Percentiles rank a stretch among this genome's conserved stretches.
These are phyloP conservation scores for Saccharum spontaneum DNA, from an alignment of 176 grass and related monocot genomes.

Conservation along the genomic window DNA sequence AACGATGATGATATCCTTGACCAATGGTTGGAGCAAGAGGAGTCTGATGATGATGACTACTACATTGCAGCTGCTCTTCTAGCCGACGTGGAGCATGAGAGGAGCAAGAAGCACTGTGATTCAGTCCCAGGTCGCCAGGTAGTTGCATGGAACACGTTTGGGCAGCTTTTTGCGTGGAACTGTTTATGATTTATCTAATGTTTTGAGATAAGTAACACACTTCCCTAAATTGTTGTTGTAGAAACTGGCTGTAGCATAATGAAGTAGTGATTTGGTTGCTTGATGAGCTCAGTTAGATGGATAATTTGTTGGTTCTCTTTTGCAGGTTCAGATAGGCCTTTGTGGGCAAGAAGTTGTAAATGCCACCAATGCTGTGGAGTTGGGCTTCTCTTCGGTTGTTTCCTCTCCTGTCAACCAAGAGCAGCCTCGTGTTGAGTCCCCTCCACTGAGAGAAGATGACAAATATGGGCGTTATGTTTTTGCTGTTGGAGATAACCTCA, in stretches of 20 bases:
- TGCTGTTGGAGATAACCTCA: slow-evolving; percentile 91
- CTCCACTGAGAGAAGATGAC: slow-evolving; percentile 90
- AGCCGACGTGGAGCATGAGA: too few relatives aligned
- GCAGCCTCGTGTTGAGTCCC: slow-evolving; percentile 41
- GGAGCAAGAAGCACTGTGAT: too few relatives aligned
- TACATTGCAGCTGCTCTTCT: too few relatives aligned
- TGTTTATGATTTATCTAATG: too few relatives aligned
- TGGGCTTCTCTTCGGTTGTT: slow-evolving; percentile 15
- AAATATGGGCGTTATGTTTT: slow-evolving; percentile 92
- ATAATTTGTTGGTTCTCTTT: not conserved
- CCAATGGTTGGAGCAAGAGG: too few relatives aligned
- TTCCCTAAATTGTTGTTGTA: too few relatives aligned
- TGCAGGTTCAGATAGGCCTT: slow-evolving; percentile 66
- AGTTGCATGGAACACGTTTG: too few relatives aligned
- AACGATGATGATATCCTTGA: too few relatives aligned
- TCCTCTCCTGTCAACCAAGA: slow-evolving; percentile 49
- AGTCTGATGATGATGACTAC: too few relatives aligned
- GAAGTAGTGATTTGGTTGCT: not conserved
- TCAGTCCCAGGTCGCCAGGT: too few relatives aligned
- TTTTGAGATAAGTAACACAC: too few relatives aligned
- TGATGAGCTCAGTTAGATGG: not conserved
- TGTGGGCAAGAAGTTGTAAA: slow-evolving; percentile 75
- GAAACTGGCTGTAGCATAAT: not conserved
- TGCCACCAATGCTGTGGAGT: slow-evolving; percentile 41
- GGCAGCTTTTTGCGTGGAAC: too few relatives aligned